Base-by-base conservation (phyloP, 106 monocot species). In the Allium sativum region DNA sequence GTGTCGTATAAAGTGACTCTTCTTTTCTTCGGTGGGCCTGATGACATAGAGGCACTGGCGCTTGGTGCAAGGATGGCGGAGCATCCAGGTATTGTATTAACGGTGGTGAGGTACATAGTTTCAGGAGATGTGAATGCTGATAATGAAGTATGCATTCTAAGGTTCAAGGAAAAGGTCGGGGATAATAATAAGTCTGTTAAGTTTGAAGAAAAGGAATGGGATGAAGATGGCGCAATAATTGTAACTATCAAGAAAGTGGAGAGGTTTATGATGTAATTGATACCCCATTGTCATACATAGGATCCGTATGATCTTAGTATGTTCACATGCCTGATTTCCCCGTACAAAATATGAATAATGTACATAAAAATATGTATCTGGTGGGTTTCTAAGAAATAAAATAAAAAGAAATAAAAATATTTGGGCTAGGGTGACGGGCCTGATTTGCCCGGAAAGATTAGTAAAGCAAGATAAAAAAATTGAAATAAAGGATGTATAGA, bases 11-110 rank as follows among this genome's bases (percentile, higher is more conserved):
- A 56, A 1, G 66, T 74, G 22, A 44, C 52, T 4, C 53, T 77
- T 20, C 74, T 74, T 11, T 82, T 82, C 64, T 74, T 78, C 53
- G 77, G 78, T 12, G 82, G 82, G 3, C 70, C 73, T 1, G 82
- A 82, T 47, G 82, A 77, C 52, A 67, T 77, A 14, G 82, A 82
- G 64, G 82, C 71, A 8, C 77, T 82, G 13, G 77, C 77, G 11
- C 74, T 73, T 40, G 71, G 71, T 6, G 12, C 53, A 5, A 70
- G 78, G 62, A 64, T 78, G 78, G 77, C 64, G 11, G 82, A 82
- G 64, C 77, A 82, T 56, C 82, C 82, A 2, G 74, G 77, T 14
- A 68, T 82, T 61, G 21, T 40, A 0, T 40, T 82, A 44, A 70
- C 57, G 4, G 68, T 82, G 9, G 18, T 71, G 14, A 61, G 71